A percentile compares a stretch with the other conserved stretches of the same genome.
These are phyloP conservation scores for Pleurotus pulmonarius DNA, from an alignment of 768 basidiomycete species.

Conservation along the genomic window DNA sequence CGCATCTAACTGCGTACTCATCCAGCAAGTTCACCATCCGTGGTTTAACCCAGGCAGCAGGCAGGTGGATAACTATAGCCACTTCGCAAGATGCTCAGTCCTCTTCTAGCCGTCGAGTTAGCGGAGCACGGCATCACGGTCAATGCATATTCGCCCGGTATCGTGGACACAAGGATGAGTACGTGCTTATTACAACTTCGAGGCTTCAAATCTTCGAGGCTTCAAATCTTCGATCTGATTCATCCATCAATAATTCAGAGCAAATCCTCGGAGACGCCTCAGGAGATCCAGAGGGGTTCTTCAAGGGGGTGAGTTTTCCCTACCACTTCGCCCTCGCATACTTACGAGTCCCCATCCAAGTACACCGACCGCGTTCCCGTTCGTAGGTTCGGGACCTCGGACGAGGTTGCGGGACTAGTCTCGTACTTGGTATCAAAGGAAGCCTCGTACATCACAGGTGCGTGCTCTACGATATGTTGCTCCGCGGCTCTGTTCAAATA, in stretches of 20 bases:
- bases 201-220: neutral
- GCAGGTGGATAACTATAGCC: neutral
- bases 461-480: neutral
- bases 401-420: constrained; percentile 32
- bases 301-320: neutral
- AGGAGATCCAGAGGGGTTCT: neutral
- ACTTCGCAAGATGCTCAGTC: neutral
- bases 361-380: neutral
- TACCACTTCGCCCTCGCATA: neutral
- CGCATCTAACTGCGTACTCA: constrained; percentile 21
- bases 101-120: constrained; percentile 16
- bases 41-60: constrained; percentile 29
- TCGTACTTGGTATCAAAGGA: constrained; percentile 34
- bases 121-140: constrained; percentile 25
- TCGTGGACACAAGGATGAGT: constrained; percentile 2
- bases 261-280: neutral
- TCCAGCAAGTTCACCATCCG: constrained; percentile 36
- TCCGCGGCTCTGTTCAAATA: neutral
- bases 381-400: constrained; percentile 17
- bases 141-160: constrained; percentile 26
- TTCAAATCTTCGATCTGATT: too few species aligned
- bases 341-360: neutral
- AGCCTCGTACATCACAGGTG: constrained; percentile 30
- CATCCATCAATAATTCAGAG: neutral
- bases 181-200: neutral